These are phyloP conservation scores for Phialocephala sp. DNA, from an alignment of 2,329 filamentous ascomycete genomes.

Conservation along the genomic window DNA sequence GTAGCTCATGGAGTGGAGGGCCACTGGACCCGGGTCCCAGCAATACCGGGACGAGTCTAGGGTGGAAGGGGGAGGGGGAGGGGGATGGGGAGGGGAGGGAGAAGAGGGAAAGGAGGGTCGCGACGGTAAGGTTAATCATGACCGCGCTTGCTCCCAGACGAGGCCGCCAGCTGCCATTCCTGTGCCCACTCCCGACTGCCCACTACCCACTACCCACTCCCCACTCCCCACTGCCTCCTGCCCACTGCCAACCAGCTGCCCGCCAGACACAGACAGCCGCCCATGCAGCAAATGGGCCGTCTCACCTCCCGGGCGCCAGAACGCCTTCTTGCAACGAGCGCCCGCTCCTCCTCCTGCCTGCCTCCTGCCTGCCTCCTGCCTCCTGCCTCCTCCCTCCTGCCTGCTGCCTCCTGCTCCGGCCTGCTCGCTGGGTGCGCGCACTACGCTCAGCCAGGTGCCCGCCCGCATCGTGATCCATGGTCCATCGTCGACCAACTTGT, in stretches of 20 bases:
- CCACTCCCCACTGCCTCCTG: not conserved
- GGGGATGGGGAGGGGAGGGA: not conserved
- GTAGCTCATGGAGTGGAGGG: not conserved
- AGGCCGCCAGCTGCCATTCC: not conserved
- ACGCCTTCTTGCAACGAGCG: slow-evolving; percentile 11
- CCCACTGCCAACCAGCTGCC: slow-evolving; percentile 2
- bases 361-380: no score
- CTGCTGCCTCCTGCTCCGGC: no score
- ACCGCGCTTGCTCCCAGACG: slow-evolving; percentile 5
- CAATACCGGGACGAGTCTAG: slow-evolving; percentile 9
- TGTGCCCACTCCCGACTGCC: no score
- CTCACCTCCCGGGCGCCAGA: slow-evolving; percentile 3
- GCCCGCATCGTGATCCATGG: not conserved
- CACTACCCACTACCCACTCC: not conserved
- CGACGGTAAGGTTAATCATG: slow-evolving; percentile 16
- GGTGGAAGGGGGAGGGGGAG: not conserved
- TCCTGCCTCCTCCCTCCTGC: no score
- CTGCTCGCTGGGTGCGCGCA: no score
- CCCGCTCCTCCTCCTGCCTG: no score
- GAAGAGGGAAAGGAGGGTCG: no score
- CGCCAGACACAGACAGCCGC: slow-evolving; percentile 17
- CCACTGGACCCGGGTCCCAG: not conserved
- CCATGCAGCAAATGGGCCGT: not conserved
- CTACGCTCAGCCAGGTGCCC: slow-evolving; percentile 3
- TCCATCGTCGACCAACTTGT: slow-evolving; percentile 31